These are phyloP conservation scores for Thelonectria blattea DNA, from an alignment of 2,329 filamentous ascomycete genomes.

Conservation along the genomic window DNA sequence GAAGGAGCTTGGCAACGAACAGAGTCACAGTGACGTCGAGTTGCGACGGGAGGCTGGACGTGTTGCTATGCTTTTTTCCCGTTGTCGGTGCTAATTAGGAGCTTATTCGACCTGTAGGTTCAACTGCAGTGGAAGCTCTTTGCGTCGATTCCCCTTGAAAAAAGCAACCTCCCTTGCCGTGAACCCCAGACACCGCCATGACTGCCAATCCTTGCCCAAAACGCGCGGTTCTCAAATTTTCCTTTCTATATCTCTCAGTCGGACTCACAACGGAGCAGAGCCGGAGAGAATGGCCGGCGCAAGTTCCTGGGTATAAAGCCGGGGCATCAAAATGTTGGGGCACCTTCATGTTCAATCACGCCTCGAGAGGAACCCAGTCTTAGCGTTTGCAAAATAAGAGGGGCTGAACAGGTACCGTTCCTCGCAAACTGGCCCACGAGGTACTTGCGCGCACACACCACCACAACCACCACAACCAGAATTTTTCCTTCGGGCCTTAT, in stretches of 20 bases:
- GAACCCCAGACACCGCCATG: background rate
- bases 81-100: no score
- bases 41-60: background rate
- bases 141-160: background rate
- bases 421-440: slow-evolving; percentile 5
- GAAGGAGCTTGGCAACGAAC: background rate
- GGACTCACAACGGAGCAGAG: slow-evolving; percentile 9
- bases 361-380: slow-evolving; percentile 22
- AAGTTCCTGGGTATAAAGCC: slow-evolving; percentile 4
- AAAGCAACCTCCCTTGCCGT: background rate
- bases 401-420: slow-evolving; percentile 18
- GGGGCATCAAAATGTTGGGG: slow-evolving; percentile 35
- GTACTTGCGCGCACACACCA: slow-evolving; percentile 17
- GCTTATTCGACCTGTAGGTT: background rate
- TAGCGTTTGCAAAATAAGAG: slow-evolving; percentile 13
- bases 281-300: slow-evolving; percentile 4
- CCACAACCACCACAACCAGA: slow-evolving; percentile 31
- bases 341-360: background rate
- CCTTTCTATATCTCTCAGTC: slow-evolving; percentile 1
- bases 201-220: background rate
- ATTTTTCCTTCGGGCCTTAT: slow-evolving; percentile 39
- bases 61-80: no score
- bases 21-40: background rate
- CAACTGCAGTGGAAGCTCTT: background rate
- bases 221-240: background rate